Percentiles rank a stretch among this genome's conserved stretches.
Evolutionary conservation across 768 basidiomycete genomes (phyloP).

Genomic region (Boletus vinaceobasis): DNA sequence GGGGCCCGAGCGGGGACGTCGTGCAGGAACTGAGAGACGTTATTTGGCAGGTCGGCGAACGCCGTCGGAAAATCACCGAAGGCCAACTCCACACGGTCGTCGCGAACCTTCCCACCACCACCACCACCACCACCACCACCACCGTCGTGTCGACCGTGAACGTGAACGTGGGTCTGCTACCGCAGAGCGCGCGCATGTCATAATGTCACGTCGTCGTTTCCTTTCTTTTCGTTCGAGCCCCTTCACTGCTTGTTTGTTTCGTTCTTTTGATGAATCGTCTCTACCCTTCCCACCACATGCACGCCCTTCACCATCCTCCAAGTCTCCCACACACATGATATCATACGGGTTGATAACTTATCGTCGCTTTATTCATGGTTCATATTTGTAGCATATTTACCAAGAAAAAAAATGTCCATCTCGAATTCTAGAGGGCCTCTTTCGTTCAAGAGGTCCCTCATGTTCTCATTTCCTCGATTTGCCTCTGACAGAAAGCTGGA

Average conservation of each 20-base stretch:
- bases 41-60: slow-evolving; percentile 81
- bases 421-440: neutral
- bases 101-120: neutral
- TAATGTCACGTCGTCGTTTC: neutral
- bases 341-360: neutral
- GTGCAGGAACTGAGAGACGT: slow-evolving; percentile 84
- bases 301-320: too few species aligned
- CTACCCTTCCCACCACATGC: too few species aligned
- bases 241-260: too few species aligned
- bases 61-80: slow-evolving; percentile 50
- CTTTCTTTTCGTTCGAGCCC: neutral
- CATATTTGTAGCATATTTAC: neutral
- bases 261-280: neutral
- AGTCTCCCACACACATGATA: neutral
- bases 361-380: slow-evolving; percentile 5
- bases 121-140: neutral
- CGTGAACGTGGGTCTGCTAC: neutral
- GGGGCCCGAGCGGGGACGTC: slow-evolving; percentile 77
- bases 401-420: neutral
- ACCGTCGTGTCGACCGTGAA: neutral
- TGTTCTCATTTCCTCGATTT: neutral
- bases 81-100: slow-evolving; percentile 1
- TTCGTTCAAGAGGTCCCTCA: neutral
- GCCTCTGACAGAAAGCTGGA: too few species aligned
- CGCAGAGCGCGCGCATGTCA: neutral